These are phyloP conservation scores for Podaxis carcinomalis DNA, from an alignment of 768 basidiomycete genomes.

Conservation along the genomic window DNA sequence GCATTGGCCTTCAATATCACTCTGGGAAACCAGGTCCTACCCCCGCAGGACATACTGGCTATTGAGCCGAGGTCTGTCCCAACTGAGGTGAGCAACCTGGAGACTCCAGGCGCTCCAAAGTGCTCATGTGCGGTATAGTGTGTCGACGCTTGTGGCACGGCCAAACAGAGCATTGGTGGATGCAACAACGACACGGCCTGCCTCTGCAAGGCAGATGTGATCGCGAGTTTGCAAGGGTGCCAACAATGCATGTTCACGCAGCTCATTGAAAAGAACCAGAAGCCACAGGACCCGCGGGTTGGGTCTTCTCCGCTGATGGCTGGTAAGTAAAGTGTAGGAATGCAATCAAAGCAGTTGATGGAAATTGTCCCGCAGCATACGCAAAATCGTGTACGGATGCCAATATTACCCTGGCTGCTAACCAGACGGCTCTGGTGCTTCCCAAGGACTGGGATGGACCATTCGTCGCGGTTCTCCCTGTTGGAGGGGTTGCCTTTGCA, in stretches of 20 bases:
- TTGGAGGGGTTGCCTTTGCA: conserved; percentile 37
- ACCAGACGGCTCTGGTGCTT: conserved; percentile 36
- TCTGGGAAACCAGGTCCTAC: conserved; percentile 33
- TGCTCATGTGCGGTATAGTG: conserved; percentile 26
- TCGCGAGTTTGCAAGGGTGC: conserved; percentile 42
- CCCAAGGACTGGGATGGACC: conserved; percentile 63
- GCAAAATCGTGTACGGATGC: conserved; percentile 36
- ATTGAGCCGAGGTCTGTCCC: conserved; percentile 29
- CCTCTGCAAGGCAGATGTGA: conserved; percentile 45
- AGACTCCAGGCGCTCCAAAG: conserved; percentile 10
- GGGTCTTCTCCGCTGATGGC: conserved; percentile 57
- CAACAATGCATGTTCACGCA: conserved; percentile 65
- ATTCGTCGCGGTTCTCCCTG: conserved; percentile 40
- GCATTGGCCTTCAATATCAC: conserved; percentile 48
- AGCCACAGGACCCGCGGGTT: conserved; percentile 44
- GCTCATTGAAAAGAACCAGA: conserved; percentile 47
- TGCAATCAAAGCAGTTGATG: neutral
- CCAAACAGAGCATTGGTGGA: conserved; percentile 23
- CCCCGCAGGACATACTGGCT: conserved; percentile 40
- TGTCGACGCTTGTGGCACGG: conserved; percentile 23
- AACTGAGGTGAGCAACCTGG: conserved; percentile 25
- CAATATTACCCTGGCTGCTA: conserved; percentile 34
- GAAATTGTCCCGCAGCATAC: conserved; percentile 42
- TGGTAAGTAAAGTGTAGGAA: conserved; percentile 34
- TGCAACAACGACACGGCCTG: conserved; percentile 49